Percentiles rank a stretch among this genome's conserved stretches.
Evolutionary conservation across 495 filamentous ascomycete genomes (phyloP).

Genomic region (Xylaria curta): DNA sequence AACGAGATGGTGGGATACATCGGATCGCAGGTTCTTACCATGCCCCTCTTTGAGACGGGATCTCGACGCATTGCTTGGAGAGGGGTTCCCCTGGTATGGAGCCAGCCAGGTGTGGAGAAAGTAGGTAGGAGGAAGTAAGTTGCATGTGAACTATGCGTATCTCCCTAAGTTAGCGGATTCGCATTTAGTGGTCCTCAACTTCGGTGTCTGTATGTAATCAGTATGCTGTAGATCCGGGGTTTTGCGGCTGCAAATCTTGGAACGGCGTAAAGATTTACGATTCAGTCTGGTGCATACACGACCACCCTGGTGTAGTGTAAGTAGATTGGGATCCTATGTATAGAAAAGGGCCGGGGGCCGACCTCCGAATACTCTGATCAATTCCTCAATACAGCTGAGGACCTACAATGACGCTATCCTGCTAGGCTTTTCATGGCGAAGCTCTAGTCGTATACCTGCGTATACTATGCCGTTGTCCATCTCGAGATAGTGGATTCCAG

Average conservation of each 20-base stretch:
- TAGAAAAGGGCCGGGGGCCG: constrained; percentile 9
- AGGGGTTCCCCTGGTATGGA: constrained; percentile 10
- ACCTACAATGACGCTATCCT: background rate
- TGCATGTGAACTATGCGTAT: constrained; percentile 11
- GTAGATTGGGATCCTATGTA: background rate
- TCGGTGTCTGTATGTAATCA: background rate
- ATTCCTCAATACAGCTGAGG: background rate
- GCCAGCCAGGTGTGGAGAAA: constrained; percentile 18
- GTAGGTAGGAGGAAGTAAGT: background rate
- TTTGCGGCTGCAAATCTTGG: constrained; percentile 25
- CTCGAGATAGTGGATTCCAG: background rate
- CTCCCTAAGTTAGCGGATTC: constrained; percentile 7
- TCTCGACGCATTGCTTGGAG: constrained; percentile 8
- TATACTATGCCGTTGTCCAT: background rate
- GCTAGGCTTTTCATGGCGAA: background rate
- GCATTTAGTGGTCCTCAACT: constrained; percentile 13
- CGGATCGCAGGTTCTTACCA: constrained; percentile 2
- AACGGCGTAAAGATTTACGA: constrained; percentile 19
- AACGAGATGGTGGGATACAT: background rate
- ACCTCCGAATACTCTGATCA: constrained; percentile 3
- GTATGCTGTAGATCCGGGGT: constrained; percentile 25
- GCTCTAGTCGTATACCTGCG: background rate
- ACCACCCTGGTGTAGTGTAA: background rate
- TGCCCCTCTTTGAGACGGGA: background rate
- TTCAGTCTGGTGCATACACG: constrained; percentile 13